Evolutionary conservation across 257 asterid genomes (phyloP), one percentile per base, ranked within the genome.

Genomic region (Fraxinus cuspidata): DNA sequence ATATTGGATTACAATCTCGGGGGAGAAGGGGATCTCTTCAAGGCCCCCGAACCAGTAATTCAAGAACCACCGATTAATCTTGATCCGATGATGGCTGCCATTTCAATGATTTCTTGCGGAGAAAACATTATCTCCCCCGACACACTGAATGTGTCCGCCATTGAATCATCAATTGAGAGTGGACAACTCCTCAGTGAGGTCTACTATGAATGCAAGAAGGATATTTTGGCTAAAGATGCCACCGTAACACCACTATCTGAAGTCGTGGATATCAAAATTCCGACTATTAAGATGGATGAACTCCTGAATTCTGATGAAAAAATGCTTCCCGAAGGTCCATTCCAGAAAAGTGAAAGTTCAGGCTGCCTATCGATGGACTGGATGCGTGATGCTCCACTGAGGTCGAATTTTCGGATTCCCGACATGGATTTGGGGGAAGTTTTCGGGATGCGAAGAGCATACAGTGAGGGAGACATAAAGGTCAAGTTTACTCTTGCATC

Each of bases 391-490:
- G 86, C 88, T 75, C 84, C 84, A 2, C 32, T 80, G 79, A 87
- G 87, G 88, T 96, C 94, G 2, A 89, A 84, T 85, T 93, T 95
- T 85, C 96, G 93, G 13, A 95, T 86, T 74, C 90, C 92, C 0
- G 90, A 74, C 51, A 23, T 90, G 87, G 94, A 91, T 86, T 90
- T 94, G 18, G 92, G 89, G 15, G 83, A 90, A 63, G 94, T 79
- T 70, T 83, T 88, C 81, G 94, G 94, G 77, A 90, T 93, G 94
- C 90, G 99, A 63, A 88, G 99, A 82, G 89, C 99, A 7, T 91
- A 77, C 80, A 95, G 99, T 60, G 99, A 95, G 56, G 99, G 99
- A 78, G 99, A 95, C 81, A 87, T 95, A 71, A 87, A 95, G 99
- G 99, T 94, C 81, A 67, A 73, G 51, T 81, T 84, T 79, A 9